phyloP scores from a whole-genome alignment of 148 eudicot species.

The Pharnaceum exiguum region DNA sequence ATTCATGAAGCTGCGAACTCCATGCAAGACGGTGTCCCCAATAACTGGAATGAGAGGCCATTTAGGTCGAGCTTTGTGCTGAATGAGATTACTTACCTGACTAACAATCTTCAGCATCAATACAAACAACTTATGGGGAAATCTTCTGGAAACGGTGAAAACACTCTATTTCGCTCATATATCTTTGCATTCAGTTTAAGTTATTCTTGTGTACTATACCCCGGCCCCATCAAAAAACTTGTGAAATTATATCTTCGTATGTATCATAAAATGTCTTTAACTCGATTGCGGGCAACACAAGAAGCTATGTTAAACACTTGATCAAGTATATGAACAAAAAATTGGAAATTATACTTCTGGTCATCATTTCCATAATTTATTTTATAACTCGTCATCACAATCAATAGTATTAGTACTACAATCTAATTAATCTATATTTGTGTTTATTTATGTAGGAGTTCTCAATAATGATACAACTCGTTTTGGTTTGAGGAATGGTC shows the following conservation, averaged over 20 bases:
- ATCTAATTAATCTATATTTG: neutral
- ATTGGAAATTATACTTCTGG: too few species aligned
- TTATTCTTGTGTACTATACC: too few species aligned
- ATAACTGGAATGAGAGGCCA: slow-evolving; percentile 20
- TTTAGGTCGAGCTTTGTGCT: slow-evolving; percentile 27
- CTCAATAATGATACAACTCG: neutral
- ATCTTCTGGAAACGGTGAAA: neutral
- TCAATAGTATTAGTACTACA: too few species aligned
- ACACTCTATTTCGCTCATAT: neutral
- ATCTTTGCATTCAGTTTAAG: too few species aligned
- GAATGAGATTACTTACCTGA: slow-evolving; percentile 19
- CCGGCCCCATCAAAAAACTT: too few species aligned
- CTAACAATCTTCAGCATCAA: slow-evolving; percentile 14
- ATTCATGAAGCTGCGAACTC: slow-evolving; percentile 23
- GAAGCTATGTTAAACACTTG: too few species aligned
- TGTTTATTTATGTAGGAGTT: neutral
- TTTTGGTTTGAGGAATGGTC: neutral
- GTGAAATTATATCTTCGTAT: too few species aligned
- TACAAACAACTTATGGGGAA: slow-evolving; percentile 4
- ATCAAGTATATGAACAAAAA: too few species aligned
- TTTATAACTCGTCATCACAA: too few species aligned
- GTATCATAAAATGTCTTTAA: too few species aligned
- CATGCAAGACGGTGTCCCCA: slow-evolving; percentile 3
- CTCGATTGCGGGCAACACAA: too few species aligned
- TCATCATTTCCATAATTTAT: too few species aligned